phyloP scores from a whole-genome alignment of 1,284 basidiomycete genomes.

The Puccinia coronata region DNA sequence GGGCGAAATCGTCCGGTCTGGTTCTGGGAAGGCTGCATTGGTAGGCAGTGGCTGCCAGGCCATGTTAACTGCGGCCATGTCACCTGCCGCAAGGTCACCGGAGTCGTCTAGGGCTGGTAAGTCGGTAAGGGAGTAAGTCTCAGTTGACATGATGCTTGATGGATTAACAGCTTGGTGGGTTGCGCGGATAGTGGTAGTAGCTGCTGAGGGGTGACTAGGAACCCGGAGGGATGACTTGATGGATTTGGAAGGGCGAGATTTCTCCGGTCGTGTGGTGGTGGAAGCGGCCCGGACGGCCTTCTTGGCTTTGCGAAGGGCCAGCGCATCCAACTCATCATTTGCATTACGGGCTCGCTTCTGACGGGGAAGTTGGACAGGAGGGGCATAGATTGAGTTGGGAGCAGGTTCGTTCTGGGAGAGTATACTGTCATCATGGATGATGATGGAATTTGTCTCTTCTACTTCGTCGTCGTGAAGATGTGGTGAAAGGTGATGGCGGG shows the following conservation, averaged over 20 bases:
- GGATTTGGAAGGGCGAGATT: neutral
- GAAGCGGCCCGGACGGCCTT: constrained; percentile 7
- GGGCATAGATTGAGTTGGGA: neutral
- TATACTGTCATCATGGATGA: constrained; percentile 34
- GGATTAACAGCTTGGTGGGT: neutral
- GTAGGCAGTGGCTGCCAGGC: constrained; percentile 16
- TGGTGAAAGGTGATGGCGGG: neutral
- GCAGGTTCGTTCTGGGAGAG: neutral
- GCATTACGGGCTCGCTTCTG: constrained; percentile 7
- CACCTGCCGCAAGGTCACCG: neutral
- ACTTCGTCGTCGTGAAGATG: neutral
- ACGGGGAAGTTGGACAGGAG: neutral
- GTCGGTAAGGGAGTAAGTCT: neutral
- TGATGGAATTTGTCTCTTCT: constrained; percentile 31
- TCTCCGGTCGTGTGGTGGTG: neutral
- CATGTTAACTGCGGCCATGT: no score
- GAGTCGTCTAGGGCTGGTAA: neutral
- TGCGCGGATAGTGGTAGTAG: neutral
- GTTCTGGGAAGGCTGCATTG: constrained; percentile 22
- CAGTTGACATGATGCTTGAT: neutral
- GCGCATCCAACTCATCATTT: constrained; percentile 8
- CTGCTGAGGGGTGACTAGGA: neutral
- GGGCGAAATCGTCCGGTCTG: constrained; percentile 31
- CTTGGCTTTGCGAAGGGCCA: constrained; percentile 31
- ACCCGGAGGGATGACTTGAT: neutral